phyloP scores from a whole-genome alignment of 176 grass and related monocot species.

The Avena insularis region DNA sequence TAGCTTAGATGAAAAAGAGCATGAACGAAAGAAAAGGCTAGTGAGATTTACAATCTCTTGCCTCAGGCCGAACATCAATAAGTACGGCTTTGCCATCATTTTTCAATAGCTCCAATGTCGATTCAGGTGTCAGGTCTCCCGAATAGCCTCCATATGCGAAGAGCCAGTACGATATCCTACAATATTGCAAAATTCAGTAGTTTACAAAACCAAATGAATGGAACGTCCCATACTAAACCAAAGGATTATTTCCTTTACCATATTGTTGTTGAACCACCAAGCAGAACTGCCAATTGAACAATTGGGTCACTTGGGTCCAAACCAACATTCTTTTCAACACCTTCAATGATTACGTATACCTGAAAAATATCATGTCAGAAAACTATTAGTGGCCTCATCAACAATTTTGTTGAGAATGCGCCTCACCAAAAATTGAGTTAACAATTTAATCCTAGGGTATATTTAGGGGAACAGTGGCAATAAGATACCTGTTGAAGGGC shows the following conservation, averaged over 20 bases:
- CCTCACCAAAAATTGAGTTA: background rate
- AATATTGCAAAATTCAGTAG: slow-evolving; percentile 40
- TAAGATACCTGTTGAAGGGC: slow-evolving; percentile 82
- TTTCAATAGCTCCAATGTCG: slow-evolving; percentile 79
- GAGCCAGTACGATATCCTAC: slow-evolving; percentile 78
- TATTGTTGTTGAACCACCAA: slow-evolving; percentile 76
- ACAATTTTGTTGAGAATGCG: background rate
- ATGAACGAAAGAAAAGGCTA: slow-evolving; percentile 66
- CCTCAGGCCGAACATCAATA: slow-evolving; percentile 98
- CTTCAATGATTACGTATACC: slow-evolving; percentile 67
- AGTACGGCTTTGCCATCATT: slow-evolving; percentile 80
- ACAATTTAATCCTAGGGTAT: background rate
- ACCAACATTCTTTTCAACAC: slow-evolving; percentile 86
- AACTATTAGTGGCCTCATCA: background rate
- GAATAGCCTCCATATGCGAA: slow-evolving; percentile 79
- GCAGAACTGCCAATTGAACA: slow-evolving; percentile 67
- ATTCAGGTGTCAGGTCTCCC: slow-evolving; percentile 80
- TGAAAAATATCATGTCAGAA: slow-evolving; percentile 46
- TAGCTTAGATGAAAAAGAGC: slow-evolving; percentile 40
- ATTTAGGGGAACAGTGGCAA: background rate
- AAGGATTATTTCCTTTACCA: slow-evolving; percentile 57
- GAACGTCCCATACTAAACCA: background rate
- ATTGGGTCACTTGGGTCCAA: slow-evolving; percentile 91
- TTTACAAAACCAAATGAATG: background rate
- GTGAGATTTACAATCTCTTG: slow-evolving; percentile 99